Evolutionary conservation across 306 rosid species (phyloP).

Genomic region (Aeschynomene evenia): DNA sequence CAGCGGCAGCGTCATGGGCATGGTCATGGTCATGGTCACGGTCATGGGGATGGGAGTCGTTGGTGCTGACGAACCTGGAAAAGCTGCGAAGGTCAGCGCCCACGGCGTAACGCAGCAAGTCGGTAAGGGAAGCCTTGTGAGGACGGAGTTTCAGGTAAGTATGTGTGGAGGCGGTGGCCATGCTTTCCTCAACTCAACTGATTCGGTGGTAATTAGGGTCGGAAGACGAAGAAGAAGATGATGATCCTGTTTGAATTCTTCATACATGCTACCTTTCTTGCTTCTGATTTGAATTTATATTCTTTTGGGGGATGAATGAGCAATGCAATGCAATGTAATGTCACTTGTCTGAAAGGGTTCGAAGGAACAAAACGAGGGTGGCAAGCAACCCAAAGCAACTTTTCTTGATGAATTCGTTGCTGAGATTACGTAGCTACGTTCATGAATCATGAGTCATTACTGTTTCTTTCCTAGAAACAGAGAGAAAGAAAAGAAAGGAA

Average conservation of each 20-base stretch:
- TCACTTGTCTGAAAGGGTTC: background rate
- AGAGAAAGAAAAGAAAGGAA: too few species aligned
- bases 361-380: too few species aligned
- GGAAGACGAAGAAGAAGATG: too few species aligned
- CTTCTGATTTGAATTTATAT: background rate
- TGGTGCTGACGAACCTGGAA: slow-evolving; percentile 43
- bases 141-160: slow-evolving; percentile 59
- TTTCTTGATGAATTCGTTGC: too few species aligned
- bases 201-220: too few species aligned
- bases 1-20: too few species aligned
- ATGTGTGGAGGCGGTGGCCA: background rate
- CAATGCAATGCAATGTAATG: too few species aligned
- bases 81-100: slow-evolving; percentile 31
- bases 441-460: background rate
- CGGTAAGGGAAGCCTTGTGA: slow-evolving; percentile 51
- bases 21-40: too few species aligned
- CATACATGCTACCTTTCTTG: too few species aligned
- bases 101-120: slow-evolving; percentile 42
- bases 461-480: background rate
- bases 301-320: background rate
- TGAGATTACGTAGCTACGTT: background rate
- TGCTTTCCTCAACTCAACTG: slow-evolving; percentile 3
- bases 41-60: too few species aligned
- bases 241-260: too few species aligned
- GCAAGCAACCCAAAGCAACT: background rate